Percentiles rank a stretch among this genome's conserved stretches.
These are phyloP conservation scores for Rhizopus delemar DNA, from an alignment of 371 early-diverging fungal species.

Conservation along the genomic window DNA sequence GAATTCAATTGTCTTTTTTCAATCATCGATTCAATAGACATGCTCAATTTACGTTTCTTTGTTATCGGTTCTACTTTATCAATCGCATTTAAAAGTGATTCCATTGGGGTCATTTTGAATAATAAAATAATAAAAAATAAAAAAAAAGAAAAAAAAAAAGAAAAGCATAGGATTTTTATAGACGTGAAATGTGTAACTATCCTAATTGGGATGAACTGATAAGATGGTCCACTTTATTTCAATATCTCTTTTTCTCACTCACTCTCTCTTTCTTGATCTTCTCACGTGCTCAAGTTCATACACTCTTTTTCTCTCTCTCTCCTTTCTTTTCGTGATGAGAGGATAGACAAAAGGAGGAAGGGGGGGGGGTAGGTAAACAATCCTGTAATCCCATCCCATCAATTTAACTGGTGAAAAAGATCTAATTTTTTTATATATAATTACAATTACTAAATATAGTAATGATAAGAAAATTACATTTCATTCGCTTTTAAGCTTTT, in stretches of 20 bases:
- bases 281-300: constrained; percentile 48
- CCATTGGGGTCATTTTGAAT: constrained; percentile 45
- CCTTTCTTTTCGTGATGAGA: constrained; percentile 26
- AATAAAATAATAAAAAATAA: constrained; percentile 1
- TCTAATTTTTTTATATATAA: constrained; percentile 7
- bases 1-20: constrained; percentile 9
- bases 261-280: constrained; percentile 29
- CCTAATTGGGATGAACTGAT: constrained; percentile 38
- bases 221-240: constrained; percentile 31
- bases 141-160: constrained; percentile 10
- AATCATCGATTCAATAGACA: constrained; percentile 49
- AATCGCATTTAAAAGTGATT: constrained; percentile 45
- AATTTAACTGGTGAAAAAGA: constrained; percentile 1
- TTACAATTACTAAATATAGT: constrained; percentile 24
- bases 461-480: constrained; percentile 27
- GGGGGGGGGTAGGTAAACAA: too few relatives aligned
- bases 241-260: neutral
- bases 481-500: constrained; percentile 33
- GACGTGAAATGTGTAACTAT: constrained; percentile 33
- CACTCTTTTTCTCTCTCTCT: neutral
- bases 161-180: constrained; percentile 3
- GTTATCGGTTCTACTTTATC: constrained; percentile 40
- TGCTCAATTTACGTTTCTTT: constrained; percentile 19
- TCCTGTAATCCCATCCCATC: neutral
- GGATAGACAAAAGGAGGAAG: neutral